These are phyloP conservation scores for Amyloporia xantha DNA, from an alignment of 768 basidiomycete genomes.

Conservation along the genomic window DNA sequence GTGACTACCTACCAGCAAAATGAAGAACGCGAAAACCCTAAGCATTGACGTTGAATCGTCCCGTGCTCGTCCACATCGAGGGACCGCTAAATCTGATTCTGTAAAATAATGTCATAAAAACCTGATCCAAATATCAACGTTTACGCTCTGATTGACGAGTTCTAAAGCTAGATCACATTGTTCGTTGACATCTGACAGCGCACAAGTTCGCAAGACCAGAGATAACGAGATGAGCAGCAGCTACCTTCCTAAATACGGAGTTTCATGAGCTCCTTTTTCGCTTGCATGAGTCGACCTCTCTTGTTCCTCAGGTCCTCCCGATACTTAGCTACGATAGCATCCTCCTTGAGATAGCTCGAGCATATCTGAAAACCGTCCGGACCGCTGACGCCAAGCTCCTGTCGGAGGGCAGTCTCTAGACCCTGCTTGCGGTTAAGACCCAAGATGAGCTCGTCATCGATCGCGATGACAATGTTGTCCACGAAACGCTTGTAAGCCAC, in stretches of 20 bases:
- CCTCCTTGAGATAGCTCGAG: constrained; percentile 46
- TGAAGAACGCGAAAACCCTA: too few species aligned
- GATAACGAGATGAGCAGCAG: too few species aligned
- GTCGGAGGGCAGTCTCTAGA: constrained; percentile 38
- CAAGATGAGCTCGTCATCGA: constrained; percentile 46
- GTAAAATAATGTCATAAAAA: too few species aligned
- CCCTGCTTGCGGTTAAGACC: constrained; percentile 41
- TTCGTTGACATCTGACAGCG: too few species aligned
- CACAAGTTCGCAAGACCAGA: too few species aligned
- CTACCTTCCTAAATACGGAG: constrained; percentile 12
- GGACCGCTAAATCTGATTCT: too few species aligned
- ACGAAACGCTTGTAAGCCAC: constrained; percentile 42
- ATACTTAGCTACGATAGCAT: constrained; percentile 32
- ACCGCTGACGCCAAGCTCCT: constrained; percentile 47
- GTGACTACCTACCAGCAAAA: too few species aligned
- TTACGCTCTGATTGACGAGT: too few species aligned
- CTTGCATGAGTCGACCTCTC: constrained; percentile 41
- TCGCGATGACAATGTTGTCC: constrained; percentile 36
- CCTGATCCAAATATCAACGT: too few species aligned
- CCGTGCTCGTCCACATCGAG: too few species aligned
- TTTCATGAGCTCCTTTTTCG: constrained; percentile 34
- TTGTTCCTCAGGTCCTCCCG: constrained; percentile 47
- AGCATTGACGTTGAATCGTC: too few species aligned
- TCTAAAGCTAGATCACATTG: too few species aligned
- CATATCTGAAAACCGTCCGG: constrained; percentile 41